Evolutionary conservation across 805 yeast species (phyloP).

Genomic region (Zygotorulaspora chibaensis): DNA sequence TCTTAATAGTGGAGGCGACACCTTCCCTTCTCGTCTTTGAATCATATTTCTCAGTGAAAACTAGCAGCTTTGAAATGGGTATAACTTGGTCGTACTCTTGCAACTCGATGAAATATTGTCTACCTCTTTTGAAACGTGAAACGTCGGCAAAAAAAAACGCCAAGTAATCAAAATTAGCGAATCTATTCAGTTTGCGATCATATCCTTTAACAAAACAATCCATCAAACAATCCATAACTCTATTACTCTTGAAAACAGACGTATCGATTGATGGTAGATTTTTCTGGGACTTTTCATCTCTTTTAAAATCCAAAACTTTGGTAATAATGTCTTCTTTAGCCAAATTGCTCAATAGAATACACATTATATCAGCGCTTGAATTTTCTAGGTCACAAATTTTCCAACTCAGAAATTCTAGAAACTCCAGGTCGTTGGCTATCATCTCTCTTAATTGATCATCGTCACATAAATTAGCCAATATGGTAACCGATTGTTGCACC

Average conservation of each 20-base stretch:
- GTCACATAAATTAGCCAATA: slow-evolving; percentile 77
- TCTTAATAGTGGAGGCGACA: slow-evolving; percentile 87
- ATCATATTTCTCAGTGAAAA: slow-evolving; percentile 77
- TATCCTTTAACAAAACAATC: slow-evolving; percentile 86
- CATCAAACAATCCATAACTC: slow-evolving; percentile 73
- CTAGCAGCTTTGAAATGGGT: slow-evolving; percentile 76
- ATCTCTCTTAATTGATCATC: slow-evolving; percentile 58
- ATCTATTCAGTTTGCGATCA: slow-evolving; percentile 63
- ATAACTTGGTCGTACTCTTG: slow-evolving; percentile 72
- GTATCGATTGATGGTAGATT: slow-evolving; percentile 37
- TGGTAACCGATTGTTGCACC: slow-evolving; percentile 68
- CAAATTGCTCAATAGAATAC: slow-evolving; percentile 79
- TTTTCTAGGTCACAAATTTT: slow-evolving; percentile 54
- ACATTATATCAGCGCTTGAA: slow-evolving; percentile 70
- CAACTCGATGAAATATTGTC: slow-evolving; percentile 67
- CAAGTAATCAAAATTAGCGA: slow-evolving; percentile 75
- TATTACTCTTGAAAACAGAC: slow-evolving; percentile 51
- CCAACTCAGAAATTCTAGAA: slow-evolving; percentile 45
- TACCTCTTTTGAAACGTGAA: slow-evolving; percentile 69
- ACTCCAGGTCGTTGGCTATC: slow-evolving; percentile 61
- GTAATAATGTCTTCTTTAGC: slow-evolving; percentile 71
- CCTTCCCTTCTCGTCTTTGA: slow-evolving; percentile 82
- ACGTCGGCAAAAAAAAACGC: slow-evolving; percentile 87
- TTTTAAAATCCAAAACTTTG: slow-evolving; percentile 42
- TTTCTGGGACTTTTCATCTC: slow-evolving; percentile 21